Evolutionary conservation across 495 filamentous ascomycete species (phyloP).

Genomic region (Beverwykella pulmonaria): DNA sequence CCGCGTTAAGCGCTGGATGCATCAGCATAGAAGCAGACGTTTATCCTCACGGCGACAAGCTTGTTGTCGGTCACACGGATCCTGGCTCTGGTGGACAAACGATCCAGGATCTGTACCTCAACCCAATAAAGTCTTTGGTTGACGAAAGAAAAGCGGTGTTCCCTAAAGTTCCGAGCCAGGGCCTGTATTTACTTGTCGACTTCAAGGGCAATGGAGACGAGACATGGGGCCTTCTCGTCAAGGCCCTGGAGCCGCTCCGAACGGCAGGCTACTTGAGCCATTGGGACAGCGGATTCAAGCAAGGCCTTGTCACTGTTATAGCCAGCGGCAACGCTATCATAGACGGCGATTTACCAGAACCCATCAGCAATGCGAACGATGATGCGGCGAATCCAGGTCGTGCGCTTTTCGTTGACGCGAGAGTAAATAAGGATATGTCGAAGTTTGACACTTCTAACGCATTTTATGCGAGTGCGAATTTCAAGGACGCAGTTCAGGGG

Average conservation of each 20-base stretch:
- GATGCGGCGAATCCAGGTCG: background rate
- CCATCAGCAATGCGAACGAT: background rate
- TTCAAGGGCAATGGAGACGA: slow-evolving; percentile 54
- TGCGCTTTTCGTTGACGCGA: slow-evolving; percentile 13
- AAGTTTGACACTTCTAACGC: slow-evolving; percentile 11
- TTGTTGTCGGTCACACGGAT: slow-evolving; percentile 65
- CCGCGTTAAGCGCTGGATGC: slow-evolving; percentile 39
- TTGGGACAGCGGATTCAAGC: slow-evolving; percentile 56
- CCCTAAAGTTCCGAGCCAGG: slow-evolving; percentile 59
- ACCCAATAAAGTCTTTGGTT: slow-evolving; percentile 63
- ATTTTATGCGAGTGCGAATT: slow-evolving; percentile 9
- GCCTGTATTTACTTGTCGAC: slow-evolving; percentile 72
- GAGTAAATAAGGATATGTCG: slow-evolving; percentile 5
- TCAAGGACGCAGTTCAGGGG: slow-evolving; percentile 8
- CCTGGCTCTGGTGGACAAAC: slow-evolving; percentile 58
- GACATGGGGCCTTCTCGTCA: slow-evolving; percentile 45
- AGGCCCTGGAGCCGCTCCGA: slow-evolving; percentile 66
- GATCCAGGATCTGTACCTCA: slow-evolving; percentile 64
- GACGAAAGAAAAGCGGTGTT: slow-evolving; percentile 62
- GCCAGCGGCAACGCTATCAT: slow-evolving; percentile 80
- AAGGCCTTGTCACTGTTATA: slow-evolving; percentile 72
- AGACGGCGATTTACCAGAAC: slow-evolving; percentile 40
- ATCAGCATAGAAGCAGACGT: slow-evolving; percentile 45
- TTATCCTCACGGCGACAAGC: slow-evolving; percentile 17
- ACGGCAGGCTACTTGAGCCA: slow-evolving; percentile 62